Conservation (phyloP, 106 monocot genomes). For the Platanthera guangdongensis region DNA sequence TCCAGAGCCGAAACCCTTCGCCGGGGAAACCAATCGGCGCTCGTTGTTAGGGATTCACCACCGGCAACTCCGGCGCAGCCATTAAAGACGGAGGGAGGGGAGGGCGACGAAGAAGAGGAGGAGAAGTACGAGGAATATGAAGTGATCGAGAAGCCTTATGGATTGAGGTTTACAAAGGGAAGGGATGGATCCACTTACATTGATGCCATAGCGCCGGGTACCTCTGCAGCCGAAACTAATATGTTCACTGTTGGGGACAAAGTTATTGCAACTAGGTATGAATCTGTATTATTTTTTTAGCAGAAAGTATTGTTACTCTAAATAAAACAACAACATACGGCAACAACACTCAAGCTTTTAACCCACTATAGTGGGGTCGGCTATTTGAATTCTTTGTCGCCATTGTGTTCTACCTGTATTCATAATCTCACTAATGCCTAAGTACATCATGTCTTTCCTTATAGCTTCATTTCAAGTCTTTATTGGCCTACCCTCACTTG, state of each 20-base stretch:
- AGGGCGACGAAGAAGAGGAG: slow-evolving; percentile 23
- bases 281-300: neutral
- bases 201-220: slow-evolving; percentile 74
- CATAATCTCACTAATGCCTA: too few relatives aligned
- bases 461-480: too few relatives aligned
- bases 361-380: too few relatives aligned
- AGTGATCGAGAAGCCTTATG: slow-evolving; percentile 83
- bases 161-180: slow-evolving; percentile 78
- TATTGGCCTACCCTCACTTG: too few relatives aligned
- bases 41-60: slow-evolving; percentile 27
- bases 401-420: too few relatives aligned
- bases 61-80: slow-evolving; percentile 40
- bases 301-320: too few relatives aligned
- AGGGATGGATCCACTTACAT: slow-evolving; percentile 83
- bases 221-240: slow-evolving; percentile 48
- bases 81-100: slow-evolving; percentile 30
- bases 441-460: too few relatives aligned
- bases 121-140: slow-evolving; percentile 59
- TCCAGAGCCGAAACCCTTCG: neutral
- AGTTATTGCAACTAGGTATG: slow-evolving; percentile 86
- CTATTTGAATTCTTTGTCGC: too few relatives aligned
- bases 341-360: too few relatives aligned
- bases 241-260: slow-evolving; percentile 78
- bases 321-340: too few relatives aligned
- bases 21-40: neutral